phyloP scores from a whole-genome alignment of 768 basidiomycete genomes.

The Floccularia luteovirens region DNA sequence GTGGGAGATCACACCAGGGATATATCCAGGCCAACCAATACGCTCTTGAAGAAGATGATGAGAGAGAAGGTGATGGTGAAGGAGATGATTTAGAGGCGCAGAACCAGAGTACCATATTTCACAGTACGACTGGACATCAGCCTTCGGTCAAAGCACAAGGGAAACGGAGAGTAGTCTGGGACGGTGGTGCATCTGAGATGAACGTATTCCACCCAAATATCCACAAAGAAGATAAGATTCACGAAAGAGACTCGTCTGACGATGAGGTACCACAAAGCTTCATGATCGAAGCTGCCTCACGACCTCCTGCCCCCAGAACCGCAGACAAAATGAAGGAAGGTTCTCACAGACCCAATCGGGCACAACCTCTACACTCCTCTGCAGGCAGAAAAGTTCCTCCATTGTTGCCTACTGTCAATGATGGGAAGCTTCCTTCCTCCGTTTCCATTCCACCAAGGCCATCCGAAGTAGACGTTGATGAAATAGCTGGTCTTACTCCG shows the following conservation, averaged over 20 bases:
- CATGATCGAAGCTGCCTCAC: constrained; percentile 70
- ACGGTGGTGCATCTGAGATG: constrained; percentile 46
- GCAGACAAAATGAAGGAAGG: constrained; percentile 14
- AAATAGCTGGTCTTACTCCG: too few species aligned
- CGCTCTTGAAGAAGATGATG: constrained; percentile 66
- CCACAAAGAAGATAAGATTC: constrained; percentile 54
- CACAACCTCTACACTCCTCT: constrained; percentile 47
- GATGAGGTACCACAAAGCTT: constrained; percentile 84
- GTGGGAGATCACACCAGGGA: constrained; percentile 65
- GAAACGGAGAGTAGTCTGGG: constrained; percentile 53
- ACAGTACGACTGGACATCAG: constrained; percentile 19
- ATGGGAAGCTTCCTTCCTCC: constrained; percentile 20
- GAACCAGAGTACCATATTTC: constrained; percentile 39
- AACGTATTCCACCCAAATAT: constrained; percentile 63
- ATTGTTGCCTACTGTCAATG: constrained; percentile 24
- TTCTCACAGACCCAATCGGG: constrained; percentile 19
- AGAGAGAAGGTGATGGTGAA: constrained; percentile 33
- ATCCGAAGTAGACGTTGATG: constrained; percentile 44
- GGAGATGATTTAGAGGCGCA: constrained; percentile 59
- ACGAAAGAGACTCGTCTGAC: constrained; percentile 60
- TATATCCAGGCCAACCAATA: constrained; percentile 72
- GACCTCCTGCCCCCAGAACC: constrained; percentile 20
- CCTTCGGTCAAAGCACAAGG: constrained; percentile 29
- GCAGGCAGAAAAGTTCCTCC: constrained; percentile 32
- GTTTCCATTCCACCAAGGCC: constrained; percentile 57